Evolutionary conservation across 495 filamentous ascomycete genomes (phyloP).

Genomic region (Monascus purpureus): DNA sequence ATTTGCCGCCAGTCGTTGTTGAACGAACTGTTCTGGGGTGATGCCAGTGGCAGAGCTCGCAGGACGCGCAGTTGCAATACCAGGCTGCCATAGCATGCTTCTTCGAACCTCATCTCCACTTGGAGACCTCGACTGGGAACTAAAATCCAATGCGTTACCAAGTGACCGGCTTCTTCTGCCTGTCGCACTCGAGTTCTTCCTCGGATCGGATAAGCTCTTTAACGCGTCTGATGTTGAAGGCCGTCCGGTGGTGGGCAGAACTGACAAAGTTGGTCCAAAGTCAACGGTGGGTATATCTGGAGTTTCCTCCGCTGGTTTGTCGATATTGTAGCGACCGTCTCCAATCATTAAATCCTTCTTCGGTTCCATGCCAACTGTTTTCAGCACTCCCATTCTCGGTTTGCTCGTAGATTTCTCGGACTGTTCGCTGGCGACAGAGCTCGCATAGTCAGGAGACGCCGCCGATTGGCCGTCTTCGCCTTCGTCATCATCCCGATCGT

Average conservation of each 20-base stretch:
- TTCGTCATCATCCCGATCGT: slow-evolving; percentile 24
- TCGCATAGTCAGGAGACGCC: slow-evolving; percentile 50
- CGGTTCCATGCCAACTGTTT: slow-evolving; percentile 54
- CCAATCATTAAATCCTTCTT: slow-evolving; percentile 43
- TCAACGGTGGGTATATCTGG: slow-evolving; percentile 62
- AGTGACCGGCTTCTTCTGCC: slow-evolving; percentile 18
- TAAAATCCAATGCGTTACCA: slow-evolving; percentile 16
- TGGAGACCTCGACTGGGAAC: slow-evolving; percentile 21
- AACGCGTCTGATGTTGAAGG: slow-evolving; percentile 25
- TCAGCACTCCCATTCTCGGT: slow-evolving; percentile 70
- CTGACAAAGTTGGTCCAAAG: slow-evolving; percentile 66
- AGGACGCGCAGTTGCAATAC: slow-evolving; percentile 34
- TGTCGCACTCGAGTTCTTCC: slow-evolving; percentile 22
- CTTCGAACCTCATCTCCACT: slow-evolving; percentile 38
- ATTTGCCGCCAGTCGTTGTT: slow-evolving; percentile 55
- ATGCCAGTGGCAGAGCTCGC: slow-evolving; percentile 31
- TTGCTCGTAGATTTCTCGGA: slow-evolving; percentile 46
- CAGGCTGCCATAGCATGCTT: slow-evolving; percentile 71
- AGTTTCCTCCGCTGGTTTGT: slow-evolving; percentile 16
- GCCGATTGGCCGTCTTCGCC: slow-evolving; percentile 16
- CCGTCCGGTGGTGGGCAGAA: slow-evolving; percentile 41
- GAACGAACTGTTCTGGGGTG: slow-evolving; percentile 72
- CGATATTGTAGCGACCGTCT: slow-evolving; percentile 40
- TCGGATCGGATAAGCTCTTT: slow-evolving; percentile 21
- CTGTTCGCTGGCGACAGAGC: slow-evolving; percentile 48